phyloP scores from a whole-genome alignment of 2,329 filamentous ascomycete species.

The Fusarium albosuccineum region DNA sequence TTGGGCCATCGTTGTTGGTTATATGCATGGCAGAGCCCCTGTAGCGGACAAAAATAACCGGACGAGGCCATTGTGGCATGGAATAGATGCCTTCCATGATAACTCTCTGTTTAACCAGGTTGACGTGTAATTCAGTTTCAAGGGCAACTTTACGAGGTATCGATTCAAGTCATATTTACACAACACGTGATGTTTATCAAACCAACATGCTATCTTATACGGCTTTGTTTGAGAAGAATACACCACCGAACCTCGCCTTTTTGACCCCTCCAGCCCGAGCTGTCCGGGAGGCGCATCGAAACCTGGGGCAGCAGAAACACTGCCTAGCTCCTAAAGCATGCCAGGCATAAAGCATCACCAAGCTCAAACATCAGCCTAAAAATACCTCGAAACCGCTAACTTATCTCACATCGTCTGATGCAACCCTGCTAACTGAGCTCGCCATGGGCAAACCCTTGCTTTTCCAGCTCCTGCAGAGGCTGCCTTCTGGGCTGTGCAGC shows the following conservation, averaged over 20 bases:
- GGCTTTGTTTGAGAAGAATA: no score
- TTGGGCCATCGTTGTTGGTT: conserved; percentile 15
- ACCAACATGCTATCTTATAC: no score
- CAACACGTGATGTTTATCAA: no score
- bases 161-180: no score
- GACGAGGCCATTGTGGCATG: background rate
- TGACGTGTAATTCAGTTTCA: no score
- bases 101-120: no score
- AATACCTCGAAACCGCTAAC: conserved; percentile 19
- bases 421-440: conserved; percentile 7
- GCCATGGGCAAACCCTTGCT: background rate
- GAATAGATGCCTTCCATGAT: no score
- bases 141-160: no score
- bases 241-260: background rate
- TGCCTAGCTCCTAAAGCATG: conserved; percentile 30
- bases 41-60: background rate
- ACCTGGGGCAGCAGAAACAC: conserved; percentile 38
- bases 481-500: conserved; percentile 21
- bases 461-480: background rate
- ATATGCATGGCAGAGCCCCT: background rate
- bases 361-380: conserved; percentile 25
- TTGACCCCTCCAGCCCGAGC: conserved; percentile 17
- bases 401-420: conserved; percentile 18
- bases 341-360: conserved; percentile 18
- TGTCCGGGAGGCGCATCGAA: conserved; percentile 27